phyloP scores from a whole-genome alignment of 2,329 filamentous ascomycete species.

The Monosporascus sp. region DNA sequence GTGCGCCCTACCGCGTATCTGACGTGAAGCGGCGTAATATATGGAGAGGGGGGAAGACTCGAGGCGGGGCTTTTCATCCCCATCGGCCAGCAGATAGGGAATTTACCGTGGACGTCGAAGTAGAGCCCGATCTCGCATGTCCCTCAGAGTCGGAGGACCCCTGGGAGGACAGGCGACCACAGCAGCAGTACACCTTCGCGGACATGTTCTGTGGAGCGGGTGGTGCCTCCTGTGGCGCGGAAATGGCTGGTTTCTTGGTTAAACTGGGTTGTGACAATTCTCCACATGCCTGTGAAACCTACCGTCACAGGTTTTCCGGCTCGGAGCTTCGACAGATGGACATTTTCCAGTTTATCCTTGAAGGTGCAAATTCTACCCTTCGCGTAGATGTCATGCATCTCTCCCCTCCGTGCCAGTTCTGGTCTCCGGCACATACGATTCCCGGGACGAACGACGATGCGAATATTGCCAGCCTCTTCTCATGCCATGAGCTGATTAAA shows the following conservation, averaged over 20 bases:
- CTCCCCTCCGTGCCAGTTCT: conserved; percentile 74
- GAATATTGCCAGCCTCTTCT: conserved; percentile 59
- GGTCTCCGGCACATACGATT: conserved; percentile 66
- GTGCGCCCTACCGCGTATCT: conserved; percentile 21
- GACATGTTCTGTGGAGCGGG: conserved; percentile 62
- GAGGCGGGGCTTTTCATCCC: conserved; percentile 18
- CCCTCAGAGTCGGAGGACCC: neutral
- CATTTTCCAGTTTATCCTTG: conserved; percentile 44
- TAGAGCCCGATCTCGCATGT: conserved; percentile 4
- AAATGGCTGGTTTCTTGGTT: conserved; percentile 47
- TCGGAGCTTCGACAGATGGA: conserved; percentile 43
- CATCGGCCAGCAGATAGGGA: conserved; percentile 2
- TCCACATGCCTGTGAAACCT: conserved; percentile 50
- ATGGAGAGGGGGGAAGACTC: conserved; percentile 22
- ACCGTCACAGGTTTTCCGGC: conserved; percentile 52
- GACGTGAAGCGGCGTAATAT: conserved; percentile 17
- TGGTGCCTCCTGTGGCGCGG: conserved; percentile 52
- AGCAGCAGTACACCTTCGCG: conserved; percentile 49
- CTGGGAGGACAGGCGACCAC: conserved; percentile 15
- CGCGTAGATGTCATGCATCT: conserved; percentile 67
- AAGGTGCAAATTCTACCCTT: conserved; percentile 21
- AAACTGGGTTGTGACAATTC: conserved; percentile 62
- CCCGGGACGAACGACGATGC: conserved; percentile 55
- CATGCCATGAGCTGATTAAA: conserved; percentile 50
- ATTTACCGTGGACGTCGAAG: conserved; percentile 14